These are phyloP conservation scores for Neonectria ditissima DNA, from an alignment of 2,329 filamentous ascomycete genomes.

Conservation along the genomic window DNA sequence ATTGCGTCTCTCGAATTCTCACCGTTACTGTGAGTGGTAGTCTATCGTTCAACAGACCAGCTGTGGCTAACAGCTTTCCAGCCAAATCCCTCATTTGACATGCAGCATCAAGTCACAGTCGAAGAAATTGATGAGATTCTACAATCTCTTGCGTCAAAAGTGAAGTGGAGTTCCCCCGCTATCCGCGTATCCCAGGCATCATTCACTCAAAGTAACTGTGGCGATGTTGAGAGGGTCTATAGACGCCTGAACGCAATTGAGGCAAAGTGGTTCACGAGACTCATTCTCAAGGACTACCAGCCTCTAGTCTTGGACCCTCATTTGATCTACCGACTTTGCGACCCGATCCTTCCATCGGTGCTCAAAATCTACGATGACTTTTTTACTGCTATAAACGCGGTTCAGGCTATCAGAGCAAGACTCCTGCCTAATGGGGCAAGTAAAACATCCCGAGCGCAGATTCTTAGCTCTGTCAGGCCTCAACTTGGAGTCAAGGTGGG, in stretches of 20 bases:
- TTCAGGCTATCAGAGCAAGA: conserved; percentile 53
- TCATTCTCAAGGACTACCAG: conserved; percentile 82
- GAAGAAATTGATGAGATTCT: conserved; percentile 79
- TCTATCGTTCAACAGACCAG: not conserved
- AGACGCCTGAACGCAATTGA: conserved; percentile 72
- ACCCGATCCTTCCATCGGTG: conserved; percentile 77
- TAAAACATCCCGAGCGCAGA: conserved; percentile 29
- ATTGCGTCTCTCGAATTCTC: conserved; percentile 76
- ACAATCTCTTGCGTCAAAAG: conserved; percentile 73
- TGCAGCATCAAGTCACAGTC: conserved; percentile 65
- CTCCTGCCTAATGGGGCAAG: conserved; percentile 36
- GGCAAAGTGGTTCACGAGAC: conserved; percentile 87
- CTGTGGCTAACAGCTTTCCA: conserved; percentile 38
- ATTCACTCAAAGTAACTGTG: conserved; percentile 49
- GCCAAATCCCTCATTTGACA: conserved; percentile 56
- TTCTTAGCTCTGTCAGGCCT: conserved; percentile 59
- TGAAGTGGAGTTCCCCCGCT: conserved; percentile 76
- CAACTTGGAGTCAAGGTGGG: conserved; percentile 72
- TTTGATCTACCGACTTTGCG: conserved; percentile 69
- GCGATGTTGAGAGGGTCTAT: conserved; percentile 68
- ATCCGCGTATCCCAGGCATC: conserved; percentile 58
- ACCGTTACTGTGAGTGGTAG: conserved; percentile 63
- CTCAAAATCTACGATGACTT: conserved; percentile 79
- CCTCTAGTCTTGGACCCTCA: conserved; percentile 71
- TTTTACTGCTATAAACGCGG: conserved; percentile 65